A percentile compares a stretch with the other conserved stretches of the same genome.
Evolutionary conservation across 768 basidiomycete genomes (phyloP).

Genomic region (Tricholomella constricta): DNA sequence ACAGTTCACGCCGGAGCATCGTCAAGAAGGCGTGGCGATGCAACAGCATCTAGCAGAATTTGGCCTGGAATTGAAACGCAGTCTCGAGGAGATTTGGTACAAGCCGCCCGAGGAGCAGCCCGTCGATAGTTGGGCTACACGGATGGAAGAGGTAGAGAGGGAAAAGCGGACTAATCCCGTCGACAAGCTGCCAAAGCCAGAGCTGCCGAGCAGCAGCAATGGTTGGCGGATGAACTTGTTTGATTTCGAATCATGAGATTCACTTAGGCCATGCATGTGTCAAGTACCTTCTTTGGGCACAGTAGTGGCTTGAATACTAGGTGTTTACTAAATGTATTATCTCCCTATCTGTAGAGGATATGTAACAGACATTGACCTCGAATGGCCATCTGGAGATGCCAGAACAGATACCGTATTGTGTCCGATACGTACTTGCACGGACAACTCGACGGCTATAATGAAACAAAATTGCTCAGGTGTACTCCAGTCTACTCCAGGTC

Average conservation of each 20-base stretch:
- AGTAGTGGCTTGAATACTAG: too few relatives aligned
- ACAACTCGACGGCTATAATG: too few relatives aligned
- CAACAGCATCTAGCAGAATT: constrained; percentile 63
- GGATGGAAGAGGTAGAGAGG: constrained; percentile 57
- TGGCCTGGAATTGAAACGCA: constrained; percentile 53
- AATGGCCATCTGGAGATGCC: too few relatives aligned
- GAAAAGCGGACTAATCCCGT: constrained; percentile 48
- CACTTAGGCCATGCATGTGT: not conserved
- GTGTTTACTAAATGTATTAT: too few relatives aligned
- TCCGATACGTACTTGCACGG: too few relatives aligned
- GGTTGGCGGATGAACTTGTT: constrained; percentile 50
- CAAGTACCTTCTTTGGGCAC: too few relatives aligned
- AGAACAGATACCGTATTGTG: too few relatives aligned
- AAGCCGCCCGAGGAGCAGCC: constrained; percentile 35
- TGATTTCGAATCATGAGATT: constrained; percentile 21
- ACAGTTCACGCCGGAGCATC: constrained; percentile 67
- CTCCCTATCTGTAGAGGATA: too few relatives aligned
- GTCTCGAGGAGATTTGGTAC: constrained; percentile 70
- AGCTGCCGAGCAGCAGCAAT: constrained; percentile 28
- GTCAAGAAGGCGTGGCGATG: constrained; percentile 61
- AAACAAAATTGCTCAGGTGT: too few relatives aligned
- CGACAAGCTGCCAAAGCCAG: constrained; percentile 56
- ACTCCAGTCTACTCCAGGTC: too few relatives aligned
- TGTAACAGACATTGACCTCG: too few relatives aligned
- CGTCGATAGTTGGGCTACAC: constrained; percentile 48